phyloP scores from a whole-genome alignment of 768 basidiomycete genomes.

The Suillus decipiens region DNA sequence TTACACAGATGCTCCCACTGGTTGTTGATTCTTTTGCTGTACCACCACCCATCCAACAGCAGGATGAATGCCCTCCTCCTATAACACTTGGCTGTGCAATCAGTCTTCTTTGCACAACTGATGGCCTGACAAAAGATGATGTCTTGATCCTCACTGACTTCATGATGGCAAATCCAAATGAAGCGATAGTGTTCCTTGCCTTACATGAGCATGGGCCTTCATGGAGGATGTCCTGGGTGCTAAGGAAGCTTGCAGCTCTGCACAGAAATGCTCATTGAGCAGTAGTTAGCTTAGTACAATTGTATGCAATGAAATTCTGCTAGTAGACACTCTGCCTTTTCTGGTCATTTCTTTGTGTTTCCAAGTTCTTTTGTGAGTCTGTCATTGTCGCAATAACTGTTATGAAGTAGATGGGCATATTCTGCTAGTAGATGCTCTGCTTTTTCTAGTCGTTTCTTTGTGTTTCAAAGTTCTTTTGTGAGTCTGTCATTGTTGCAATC shows the following conservation, averaged over 20 bases:
- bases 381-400: constrained; percentile 55
- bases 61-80: too few species aligned
- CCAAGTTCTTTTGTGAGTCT: too few species aligned
- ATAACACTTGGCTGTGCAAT: too few species aligned
- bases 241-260: neutral
- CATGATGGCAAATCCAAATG: neutral
- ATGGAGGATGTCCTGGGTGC: neutral
- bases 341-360: constrained; percentile 46
- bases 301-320: too few species aligned
- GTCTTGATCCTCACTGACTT: neutral
- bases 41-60: too few species aligned
- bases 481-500: constrained; percentile 55
- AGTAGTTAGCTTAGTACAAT: too few species aligned
- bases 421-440: constrained; percentile 47
- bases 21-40: too few species aligned
- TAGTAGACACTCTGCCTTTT: constrained; percentile 40
- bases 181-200: neutral
- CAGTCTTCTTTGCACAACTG: too few species aligned
- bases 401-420: constrained; percentile 46
- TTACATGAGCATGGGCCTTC: neutral
- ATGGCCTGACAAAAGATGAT: too few species aligned
- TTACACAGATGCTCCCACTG: too few species aligned
- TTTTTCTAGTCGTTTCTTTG: constrained; percentile 51
- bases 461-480: constrained; percentile 45
- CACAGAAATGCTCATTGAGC: neutral